phyloP scores from a whole-genome alignment of 2,329 filamentous ascomycete genomes.

The Rutstroemia sp. region DNA sequence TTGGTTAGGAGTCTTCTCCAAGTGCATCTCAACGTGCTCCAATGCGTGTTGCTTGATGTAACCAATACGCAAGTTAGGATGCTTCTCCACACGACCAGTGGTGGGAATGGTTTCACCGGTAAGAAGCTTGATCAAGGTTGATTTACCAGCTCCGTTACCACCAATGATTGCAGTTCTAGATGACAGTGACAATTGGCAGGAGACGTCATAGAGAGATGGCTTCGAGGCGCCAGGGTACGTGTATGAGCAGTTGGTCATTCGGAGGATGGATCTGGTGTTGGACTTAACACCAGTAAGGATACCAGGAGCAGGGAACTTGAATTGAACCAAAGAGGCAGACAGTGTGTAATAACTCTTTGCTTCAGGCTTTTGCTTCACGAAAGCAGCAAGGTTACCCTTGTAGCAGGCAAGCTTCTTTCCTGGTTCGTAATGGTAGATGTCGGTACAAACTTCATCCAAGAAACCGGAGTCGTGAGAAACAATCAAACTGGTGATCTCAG shows the following conservation, averaged over 20 bases:
- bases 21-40: constrained; percentile 98
- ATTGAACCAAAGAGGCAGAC: constrained; percentile 78
- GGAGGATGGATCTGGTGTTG: constrained; percentile 84
- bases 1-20: constrained; percentile 98
- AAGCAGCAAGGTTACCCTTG: constrained; percentile 73
- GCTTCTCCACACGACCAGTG: constrained; percentile 86
- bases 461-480: constrained; percentile 98
- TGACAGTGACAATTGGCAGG: constrained; percentile 80
- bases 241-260: constrained; percentile 87
- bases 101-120: constrained; percentile 87
- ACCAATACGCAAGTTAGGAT: constrained; percentile 95
- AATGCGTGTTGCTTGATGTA: constrained; percentile 99
- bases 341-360: constrained; percentile 98
- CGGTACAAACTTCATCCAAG: constrained; percentile 93
- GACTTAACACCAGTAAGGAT: constrained; percentile 95
- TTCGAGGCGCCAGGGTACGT: constrained; percentile 87
- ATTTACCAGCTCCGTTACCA: constrained; percentile 96
- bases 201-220: constrained; percentile 79
- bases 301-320: constrained; percentile 96
- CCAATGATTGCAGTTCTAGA: constrained; percentile 95
- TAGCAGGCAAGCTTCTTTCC: constrained; percentile 89
- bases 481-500: constrained; percentile 93
- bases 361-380: constrained; percentile 86
- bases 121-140: constrained; percentile 93
- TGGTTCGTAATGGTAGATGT: constrained; percentile 97